Evolutionary conservation across 306 rosid genomes (phyloP).

Genomic region (Cucumis hystrix): DNA sequence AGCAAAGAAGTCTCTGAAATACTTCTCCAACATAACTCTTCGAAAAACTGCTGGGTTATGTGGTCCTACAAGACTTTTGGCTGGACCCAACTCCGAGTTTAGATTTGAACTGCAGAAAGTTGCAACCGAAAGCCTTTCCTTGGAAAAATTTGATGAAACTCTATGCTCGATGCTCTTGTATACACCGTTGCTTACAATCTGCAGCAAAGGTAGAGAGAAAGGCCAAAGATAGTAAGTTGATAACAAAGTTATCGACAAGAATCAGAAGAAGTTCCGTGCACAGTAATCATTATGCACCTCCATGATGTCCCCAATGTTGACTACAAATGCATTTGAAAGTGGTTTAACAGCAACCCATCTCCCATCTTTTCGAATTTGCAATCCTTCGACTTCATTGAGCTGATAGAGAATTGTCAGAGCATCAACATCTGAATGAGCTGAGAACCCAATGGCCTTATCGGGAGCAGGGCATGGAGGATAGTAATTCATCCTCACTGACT

Average conservation of each 20-base stretch:
- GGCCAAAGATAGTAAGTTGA: not conserved
- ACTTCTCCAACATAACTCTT: slow-evolving; percentile 5
- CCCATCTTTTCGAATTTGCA: not conserved
- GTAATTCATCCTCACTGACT: not conserved
- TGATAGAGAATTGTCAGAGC: not conserved
- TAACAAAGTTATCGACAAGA: not conserved
- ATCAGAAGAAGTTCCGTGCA: not conserved
- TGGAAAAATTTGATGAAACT: slow-evolving; percentile 21
- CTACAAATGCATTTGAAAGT: not conserved
- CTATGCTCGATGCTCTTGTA: slow-evolving; percentile 34
- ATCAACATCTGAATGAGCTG: not conserved
- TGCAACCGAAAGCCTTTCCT: slow-evolving; percentile 37
- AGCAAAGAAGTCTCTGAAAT: slow-evolving; percentile 12
- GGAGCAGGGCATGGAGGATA: not conserved
- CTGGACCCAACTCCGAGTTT: slow-evolving; percentile 30
- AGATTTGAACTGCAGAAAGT: slow-evolving; percentile 28
- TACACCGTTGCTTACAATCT: slow-evolving; percentile 45
- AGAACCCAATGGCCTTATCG: not conserved
- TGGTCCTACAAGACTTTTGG: slow-evolving; percentile 20
- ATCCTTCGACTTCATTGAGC: not conserved
- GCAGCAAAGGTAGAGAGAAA: not conserved
- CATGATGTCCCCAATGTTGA: not conserved
- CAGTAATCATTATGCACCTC: not conserved
- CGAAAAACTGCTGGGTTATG: slow-evolving; percentile 22
- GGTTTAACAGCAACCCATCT: not conserved